phyloP scores from a whole-genome alignment of 208 protist species.

The Wallacemonas sp. region DNA sequence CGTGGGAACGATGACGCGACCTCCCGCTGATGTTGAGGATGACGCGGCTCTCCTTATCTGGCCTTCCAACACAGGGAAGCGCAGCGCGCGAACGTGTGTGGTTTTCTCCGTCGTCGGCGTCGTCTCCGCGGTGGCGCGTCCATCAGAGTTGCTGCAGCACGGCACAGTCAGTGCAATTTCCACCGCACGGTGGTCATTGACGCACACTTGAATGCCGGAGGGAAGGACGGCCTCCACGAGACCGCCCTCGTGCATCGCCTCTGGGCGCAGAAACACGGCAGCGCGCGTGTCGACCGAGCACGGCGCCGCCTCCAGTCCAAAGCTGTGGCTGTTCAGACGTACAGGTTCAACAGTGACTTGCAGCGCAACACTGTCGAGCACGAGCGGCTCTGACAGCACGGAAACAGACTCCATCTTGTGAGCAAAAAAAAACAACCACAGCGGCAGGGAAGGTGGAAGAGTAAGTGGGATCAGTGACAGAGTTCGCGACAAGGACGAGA shows the following conservation, averaged over 20 bases:
- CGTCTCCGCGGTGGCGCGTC: not conserved
- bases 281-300: not conserved
- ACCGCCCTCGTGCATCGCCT: not conserved
- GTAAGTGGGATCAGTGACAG: no score
- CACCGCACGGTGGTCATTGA: not conserved
- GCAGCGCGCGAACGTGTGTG: not conserved
- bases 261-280: constrained; percentile 3
- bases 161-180: not conserved
- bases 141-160: not conserved
- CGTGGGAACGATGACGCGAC: not conserved
- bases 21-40: not conserved
- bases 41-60: not conserved
- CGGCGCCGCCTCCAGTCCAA: not conserved
- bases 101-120: not conserved
- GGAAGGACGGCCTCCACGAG: not conserved
- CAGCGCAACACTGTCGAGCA: not conserved
- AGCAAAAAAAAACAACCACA: no score
- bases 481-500: no score
- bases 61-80: constrained; percentile 7
- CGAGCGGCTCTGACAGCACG: not conserved
- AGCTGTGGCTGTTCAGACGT: not conserved
- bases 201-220: not conserved
- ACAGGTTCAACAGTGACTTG: not conserved
- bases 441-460: no score
- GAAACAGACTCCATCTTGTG: not conserved